Conservation (phyloP, 768 basidiomycete species). For the Russula brevipes region DNA sequence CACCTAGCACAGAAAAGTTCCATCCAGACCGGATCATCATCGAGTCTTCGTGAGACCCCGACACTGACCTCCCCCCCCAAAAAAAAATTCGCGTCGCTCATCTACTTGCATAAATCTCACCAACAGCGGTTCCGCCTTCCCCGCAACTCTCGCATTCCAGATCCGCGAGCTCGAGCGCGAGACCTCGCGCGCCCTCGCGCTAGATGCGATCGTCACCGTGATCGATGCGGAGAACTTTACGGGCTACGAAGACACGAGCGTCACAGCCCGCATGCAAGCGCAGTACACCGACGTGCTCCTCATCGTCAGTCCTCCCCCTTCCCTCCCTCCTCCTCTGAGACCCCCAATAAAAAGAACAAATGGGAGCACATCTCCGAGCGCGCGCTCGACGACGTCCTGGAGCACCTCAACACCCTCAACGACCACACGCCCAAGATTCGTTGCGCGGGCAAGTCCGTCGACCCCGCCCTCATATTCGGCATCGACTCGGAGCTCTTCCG, state of each 20-base stretch:
- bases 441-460: conserved; percentile 59
- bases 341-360: conserved; percentile 57
- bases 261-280: conserved; percentile 92
- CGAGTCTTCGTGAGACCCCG: conserved; percentile 74
- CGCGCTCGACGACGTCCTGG: conserved; percentile 73
- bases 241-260: conserved; percentile 89
- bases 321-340: not conserved
- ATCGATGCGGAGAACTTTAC: conserved; percentile 87
- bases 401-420: conserved; percentile 85
- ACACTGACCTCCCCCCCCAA: not conserved
- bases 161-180: conserved; percentile 85
- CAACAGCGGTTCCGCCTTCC: conserved; percentile 85
- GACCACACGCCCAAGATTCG: conserved; percentile 83
- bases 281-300: conserved; percentile 90
- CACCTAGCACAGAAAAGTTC: conserved; percentile 59
- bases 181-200: conserved; percentile 64
- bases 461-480: conserved; percentile 82
- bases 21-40: conserved; percentile 89
- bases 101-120: not conserved
- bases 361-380: conserved; percentile 82
- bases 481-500: conserved; percentile 76
- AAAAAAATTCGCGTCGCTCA: not conserved
- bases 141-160: conserved; percentile 91
- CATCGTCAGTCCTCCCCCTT: conserved; percentile 47
- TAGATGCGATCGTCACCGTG: conserved; percentile 90